A percentile compares a stretch with the other conserved stretches of the same genome.
These are phyloP conservation scores for Aspergillus heteromorphus DNA, from an alignment of 495 filamentous ascomycete species.

Conservation along the genomic window DNA sequence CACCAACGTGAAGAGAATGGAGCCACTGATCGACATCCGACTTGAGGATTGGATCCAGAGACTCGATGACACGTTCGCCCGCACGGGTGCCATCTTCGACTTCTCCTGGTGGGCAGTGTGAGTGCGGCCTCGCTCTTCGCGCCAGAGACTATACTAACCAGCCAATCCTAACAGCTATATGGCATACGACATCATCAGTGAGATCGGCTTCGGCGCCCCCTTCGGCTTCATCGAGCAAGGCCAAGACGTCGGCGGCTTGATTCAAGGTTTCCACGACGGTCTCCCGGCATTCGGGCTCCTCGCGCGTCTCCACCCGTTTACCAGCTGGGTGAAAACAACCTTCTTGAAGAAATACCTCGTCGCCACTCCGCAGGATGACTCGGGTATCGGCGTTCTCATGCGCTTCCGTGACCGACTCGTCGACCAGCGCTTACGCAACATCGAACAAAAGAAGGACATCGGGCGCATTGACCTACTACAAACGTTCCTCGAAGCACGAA, in stretches of 20 bases:
- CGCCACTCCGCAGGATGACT: conserved; percentile 49
- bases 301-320: conserved; percentile 47
- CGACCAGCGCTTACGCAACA: conserved; percentile 3
- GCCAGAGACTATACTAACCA: not conserved
- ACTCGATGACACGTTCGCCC: conserved; percentile 36
- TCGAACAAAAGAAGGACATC: conserved; percentile 4
- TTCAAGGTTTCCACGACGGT: conserved; percentile 46
- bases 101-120: conserved; percentile 49
- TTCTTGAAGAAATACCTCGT: conserved; percentile 50
- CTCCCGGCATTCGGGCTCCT: conserved; percentile 46
- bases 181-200: conserved; percentile 60
- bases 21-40: conserved; percentile 42
- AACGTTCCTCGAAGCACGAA: conserved; percentile 40
- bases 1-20: conserved; percentile 48
- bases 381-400: conserved; percentile 37
- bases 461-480: conserved; percentile 22
- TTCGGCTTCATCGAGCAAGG: conserved; percentile 58
- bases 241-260: conserved; percentile 51
- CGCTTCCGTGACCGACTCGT: conserved; percentile 46
- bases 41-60: conserved; percentile 41
- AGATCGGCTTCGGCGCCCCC: conserved; percentile 57
- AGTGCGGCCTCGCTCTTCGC: too few species aligned
- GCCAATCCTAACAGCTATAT: conserved; percentile 30
- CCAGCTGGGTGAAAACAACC: conserved; percentile 48
- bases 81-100: conserved; percentile 42